Percentiles rank a stretch among this genome's conserved stretches.
Conservation (phyloP, 2,329 filamentous ascomycete genomes). For the Dactylellina drechsleri region DNA sequence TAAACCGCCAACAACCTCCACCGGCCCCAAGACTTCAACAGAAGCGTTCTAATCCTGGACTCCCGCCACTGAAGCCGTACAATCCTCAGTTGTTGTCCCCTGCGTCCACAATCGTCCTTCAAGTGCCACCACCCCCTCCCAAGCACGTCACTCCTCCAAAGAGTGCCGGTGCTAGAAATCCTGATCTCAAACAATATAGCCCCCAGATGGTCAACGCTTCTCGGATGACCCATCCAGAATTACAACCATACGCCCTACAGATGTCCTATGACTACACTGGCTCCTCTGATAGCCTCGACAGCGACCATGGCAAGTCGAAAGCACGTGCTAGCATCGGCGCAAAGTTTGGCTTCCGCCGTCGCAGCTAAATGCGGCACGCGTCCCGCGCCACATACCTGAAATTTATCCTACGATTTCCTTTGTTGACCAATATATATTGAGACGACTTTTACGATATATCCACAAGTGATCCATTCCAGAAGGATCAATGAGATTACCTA, state of each 20-base stretch:
- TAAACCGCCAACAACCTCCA: not conserved
- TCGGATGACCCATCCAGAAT: not conserved
- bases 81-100: constrained; percentile 31
- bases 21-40: constrained; percentile 12
- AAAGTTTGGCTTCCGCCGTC: constrained; percentile 42
- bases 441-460: too few species aligned
- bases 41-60: constrained; percentile 22
- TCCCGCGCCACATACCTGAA: too few species aligned
- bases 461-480: too few species aligned
- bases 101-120: constrained; percentile 3
- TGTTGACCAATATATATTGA: too few species aligned
- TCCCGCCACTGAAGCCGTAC: constrained; percentile 40
- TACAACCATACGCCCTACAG: constrained; percentile 8
- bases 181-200: not conserved
- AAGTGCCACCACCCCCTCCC: constrained; percentile 21
- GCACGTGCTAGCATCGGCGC: constrained; percentile 39
- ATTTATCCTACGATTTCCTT: too few species aligned
- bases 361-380: not conserved
- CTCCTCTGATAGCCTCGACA: constrained; percentile 47
- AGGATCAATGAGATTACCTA: too few species aligned
- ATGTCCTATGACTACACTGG: constrained; percentile 39
- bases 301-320: constrained; percentile 39
- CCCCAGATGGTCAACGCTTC: constrained; percentile 6
- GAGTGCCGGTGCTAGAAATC: not conserved
- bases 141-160: constrained; percentile 14